Percentiles rank a stretch among this genome's conserved stretches.
These are phyloP conservation scores for Mesembryanthemum crystallinum DNA, from an alignment of 148 eudicot genomes.

Conservation along the genomic window DNA sequence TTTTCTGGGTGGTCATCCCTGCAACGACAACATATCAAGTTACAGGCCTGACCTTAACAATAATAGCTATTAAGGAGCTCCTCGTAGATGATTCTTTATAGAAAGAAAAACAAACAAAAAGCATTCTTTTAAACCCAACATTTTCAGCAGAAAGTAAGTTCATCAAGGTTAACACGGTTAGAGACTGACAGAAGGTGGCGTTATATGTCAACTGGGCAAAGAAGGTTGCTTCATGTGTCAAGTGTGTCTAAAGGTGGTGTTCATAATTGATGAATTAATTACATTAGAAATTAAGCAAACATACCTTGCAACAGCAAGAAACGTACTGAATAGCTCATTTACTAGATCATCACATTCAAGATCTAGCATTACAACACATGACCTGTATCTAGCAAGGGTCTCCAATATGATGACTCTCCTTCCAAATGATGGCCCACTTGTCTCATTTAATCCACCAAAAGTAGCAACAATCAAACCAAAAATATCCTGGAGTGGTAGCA, in stretches of 20 bases:
- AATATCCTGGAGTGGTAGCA: conserved; percentile 57
- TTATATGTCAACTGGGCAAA: not conserved
- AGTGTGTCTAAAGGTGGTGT: not conserved
- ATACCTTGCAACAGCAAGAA: conserved; percentile 81
- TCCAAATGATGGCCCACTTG: conserved; percentile 72
- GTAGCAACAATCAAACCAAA: conserved; percentile 79
- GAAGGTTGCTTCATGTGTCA: not conserved
- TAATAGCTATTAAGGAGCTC: not conserved
- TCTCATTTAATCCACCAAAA: conserved; percentile 75
- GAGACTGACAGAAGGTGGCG: not conserved
- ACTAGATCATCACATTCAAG: conserved; percentile 96
- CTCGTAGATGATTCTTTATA: conserved; percentile 1
- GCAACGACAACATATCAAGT: conserved; percentile 31
- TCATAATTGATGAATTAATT: not conserved
- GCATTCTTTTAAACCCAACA: no score
- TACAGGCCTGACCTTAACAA: not conserved
- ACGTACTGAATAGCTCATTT: conserved; percentile 79
- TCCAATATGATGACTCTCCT: conserved; percentile 89
- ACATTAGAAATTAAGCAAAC: conserved; percentile 1
- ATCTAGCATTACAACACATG: conserved; percentile 96
- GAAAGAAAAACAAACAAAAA: not conserved
- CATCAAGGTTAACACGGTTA: not conserved
- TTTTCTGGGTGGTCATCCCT: conserved; percentile 92
- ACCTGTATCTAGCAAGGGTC: conserved; percentile 91
- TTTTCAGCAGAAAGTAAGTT: no score